Percentiles rank a stretch among this genome's conserved stretches.
phyloP scores from a whole-genome alignment of 805 yeast species.

The Grigorovia transvaalensis region DNA sequence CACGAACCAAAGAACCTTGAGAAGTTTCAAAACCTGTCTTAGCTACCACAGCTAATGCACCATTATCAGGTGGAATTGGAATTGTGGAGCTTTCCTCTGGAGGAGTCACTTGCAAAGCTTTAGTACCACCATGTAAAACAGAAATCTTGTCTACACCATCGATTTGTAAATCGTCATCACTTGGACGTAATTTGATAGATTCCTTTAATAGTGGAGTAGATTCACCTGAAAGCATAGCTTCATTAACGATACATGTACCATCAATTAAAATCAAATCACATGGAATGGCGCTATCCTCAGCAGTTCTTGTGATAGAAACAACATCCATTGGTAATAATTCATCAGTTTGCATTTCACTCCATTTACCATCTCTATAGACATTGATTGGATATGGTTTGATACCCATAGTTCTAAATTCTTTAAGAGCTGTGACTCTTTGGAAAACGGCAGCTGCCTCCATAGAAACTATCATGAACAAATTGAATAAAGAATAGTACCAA shows the following conservation, averaged over 20 bases:
- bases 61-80: slow-evolving; percentile 75
- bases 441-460: slow-evolving; percentile 92
- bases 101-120: slow-evolving; percentile 80
- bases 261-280: slow-evolving; percentile 81
- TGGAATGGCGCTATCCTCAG: slow-evolving; percentile 85
- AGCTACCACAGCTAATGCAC: slow-evolving; percentile 81
- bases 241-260: slow-evolving; percentile 93
- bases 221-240: slow-evolving; percentile 98
- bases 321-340: slow-evolving; percentile 85
- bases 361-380: slow-evolving; percentile 57
- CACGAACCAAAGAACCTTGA: slow-evolving; percentile 94
- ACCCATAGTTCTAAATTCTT: slow-evolving; percentile 95
- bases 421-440: slow-evolving; percentile 90
- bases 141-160: slow-evolving; percentile 87
- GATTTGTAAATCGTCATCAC: slow-evolving; percentile 51
- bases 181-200: slow-evolving; percentile 75
- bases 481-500: slow-evolving; percentile 91
- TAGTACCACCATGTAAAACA: slow-evolving; percentile 88
- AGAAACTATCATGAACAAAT: slow-evolving; percentile 81
- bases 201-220: slow-evolving; percentile 94
- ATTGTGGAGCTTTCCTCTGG: slow-evolving; percentile 40
- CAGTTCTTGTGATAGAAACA: slow-evolving; percentile 78
- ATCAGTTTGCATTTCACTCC: slow-evolving; percentile 62
- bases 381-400: slow-evolving; percentile 78
- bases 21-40: slow-evolving; percentile 98